These are phyloP conservation scores for Annulohypoxylon truncatum DNA, from an alignment of 2,329 filamentous ascomycete genomes.

Conservation along the genomic window DNA sequence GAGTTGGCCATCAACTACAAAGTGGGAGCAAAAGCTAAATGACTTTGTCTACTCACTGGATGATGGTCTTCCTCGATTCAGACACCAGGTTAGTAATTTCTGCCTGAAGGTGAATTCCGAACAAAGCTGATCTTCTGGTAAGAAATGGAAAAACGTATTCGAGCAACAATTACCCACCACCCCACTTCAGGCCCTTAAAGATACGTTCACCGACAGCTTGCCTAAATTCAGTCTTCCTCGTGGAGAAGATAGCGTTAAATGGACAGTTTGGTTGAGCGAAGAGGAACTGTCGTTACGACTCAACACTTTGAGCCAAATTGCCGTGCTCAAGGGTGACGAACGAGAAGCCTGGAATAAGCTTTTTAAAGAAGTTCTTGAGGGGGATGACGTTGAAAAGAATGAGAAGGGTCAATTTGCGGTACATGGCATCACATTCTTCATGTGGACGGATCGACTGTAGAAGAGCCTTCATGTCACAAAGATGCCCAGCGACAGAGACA, in stretches of 20 bases:
- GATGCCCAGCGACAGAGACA: background rate
- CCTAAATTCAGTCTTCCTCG: slow-evolving; percentile 71
- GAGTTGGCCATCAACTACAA: slow-evolving; percentile 64
- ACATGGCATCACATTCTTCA: slow-evolving; percentile 72
- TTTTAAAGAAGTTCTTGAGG: slow-evolving; percentile 66
- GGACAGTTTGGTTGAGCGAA: slow-evolving; percentile 67
- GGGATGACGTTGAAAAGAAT: slow-evolving; percentile 67
- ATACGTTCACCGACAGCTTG: slow-evolving; percentile 54
- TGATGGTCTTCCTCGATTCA: slow-evolving; percentile 73
- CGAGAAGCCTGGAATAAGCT: slow-evolving; percentile 60
- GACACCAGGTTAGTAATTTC: slow-evolving; percentile 58
- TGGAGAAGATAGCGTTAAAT: slow-evolving; percentile 65
- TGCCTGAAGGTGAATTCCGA: background rate
- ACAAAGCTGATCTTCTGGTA: slow-evolving; percentile 16
- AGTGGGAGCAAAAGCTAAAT: slow-evolving; percentile 72
- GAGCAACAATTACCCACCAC: slow-evolving; percentile 66
- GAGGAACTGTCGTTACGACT: slow-evolving; percentile 73
- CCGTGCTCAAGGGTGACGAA: slow-evolving; percentile 64
- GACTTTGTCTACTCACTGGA: slow-evolving; percentile 66
- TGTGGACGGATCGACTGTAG: slow-evolving; percentile 67
- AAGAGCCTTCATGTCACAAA: slow-evolving; percentile 13
- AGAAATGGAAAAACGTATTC: slow-evolving; percentile 73
- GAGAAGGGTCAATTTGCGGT: slow-evolving; percentile 71
- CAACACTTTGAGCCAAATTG: slow-evolving; percentile 75
- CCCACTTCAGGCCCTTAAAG: slow-evolving; percentile 62